These are phyloP conservation scores for Carex arenaria DNA, from an alignment of 202 grass and related monocot genomes.

Conservation along the genomic window DNA sequence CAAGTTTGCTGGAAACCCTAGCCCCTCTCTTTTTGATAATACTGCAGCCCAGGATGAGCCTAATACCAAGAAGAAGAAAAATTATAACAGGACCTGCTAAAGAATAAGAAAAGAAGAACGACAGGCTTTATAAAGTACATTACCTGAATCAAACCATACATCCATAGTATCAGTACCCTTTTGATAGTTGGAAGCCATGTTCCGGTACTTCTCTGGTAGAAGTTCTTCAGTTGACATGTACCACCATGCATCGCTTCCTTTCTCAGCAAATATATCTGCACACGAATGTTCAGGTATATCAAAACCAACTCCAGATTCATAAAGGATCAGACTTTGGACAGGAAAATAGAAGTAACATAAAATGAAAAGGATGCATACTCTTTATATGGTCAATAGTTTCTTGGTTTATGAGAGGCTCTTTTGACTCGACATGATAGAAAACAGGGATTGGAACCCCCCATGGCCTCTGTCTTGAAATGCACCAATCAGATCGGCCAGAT, in stretches of 20 bases:
- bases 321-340: not conserved
- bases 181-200: constrained; percentile 65
- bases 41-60: constrained; percentile 97
- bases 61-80: constrained; percentile 37
- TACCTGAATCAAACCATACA: constrained; percentile 99
- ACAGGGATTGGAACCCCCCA: constrained; percentile 97
- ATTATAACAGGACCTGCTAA: constrained; percentile 17
- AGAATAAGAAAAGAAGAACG: not conserved
- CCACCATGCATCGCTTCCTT: constrained; percentile 96
- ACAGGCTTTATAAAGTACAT: constrained; percentile 23
- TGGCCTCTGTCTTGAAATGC: constrained; percentile 95
- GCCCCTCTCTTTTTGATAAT: constrained; percentile 64
- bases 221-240: constrained; percentile 87
- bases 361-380: constrained; percentile 29
- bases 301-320: constrained; percentile 6
- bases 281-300: not conserved
- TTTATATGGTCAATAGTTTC: constrained; percentile 92
- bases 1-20: constrained; percentile 81
- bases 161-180: constrained; percentile 99
- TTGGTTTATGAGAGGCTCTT: constrained; percentile 85
- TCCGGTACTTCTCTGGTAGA: constrained; percentile 74
- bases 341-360: not conserved
- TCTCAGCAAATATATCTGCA: constrained; percentile 76
- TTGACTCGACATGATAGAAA: constrained; percentile 85
- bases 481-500: constrained; percentile 90